Base-by-base conservation (phyloP, 2,329 filamentous ascomycete species). In the Apiospora hydei region DNA sequence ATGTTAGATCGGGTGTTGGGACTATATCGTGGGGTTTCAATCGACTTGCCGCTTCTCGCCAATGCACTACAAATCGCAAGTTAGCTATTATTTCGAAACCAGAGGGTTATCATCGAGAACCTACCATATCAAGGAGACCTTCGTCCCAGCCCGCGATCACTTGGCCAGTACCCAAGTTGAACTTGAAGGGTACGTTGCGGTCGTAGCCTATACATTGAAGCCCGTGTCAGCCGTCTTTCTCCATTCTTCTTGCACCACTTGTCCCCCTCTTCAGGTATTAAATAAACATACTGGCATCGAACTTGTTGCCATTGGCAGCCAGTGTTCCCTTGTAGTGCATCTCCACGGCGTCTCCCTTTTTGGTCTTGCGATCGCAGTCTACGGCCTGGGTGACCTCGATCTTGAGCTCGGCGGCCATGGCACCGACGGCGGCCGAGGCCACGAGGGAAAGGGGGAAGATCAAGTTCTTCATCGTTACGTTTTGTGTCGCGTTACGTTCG, bases 311-410 rank as follows among this genome's bases (percentile, higher is more conserved):
- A 75, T 91, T 89, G 69, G 85, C 85, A 74, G 90, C 88, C 44
- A 98, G 89, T 1, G 93, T 96, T 77, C 96, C 96, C 71, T 89
- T 89, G 87, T 98, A 98, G 86, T 98, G 95, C 79, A 98, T 94
- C 71, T 91, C 87, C 80, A 98, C 91, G 75, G 87, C 90, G 85
- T 98, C 95, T 76, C 94, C 94, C 74, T 88, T 89, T 79, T 88
- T 79, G 21, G 90, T 93, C 85, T 94, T 95, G 83, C 94, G 92
- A 69, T 90, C 90, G 87, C 95, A 98, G 77, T 94, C 90, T 75
- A 93, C 92, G 38, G 89, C 85, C 72, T 90, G 87, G 69, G 91
- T 93, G 76, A 94, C 90, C 76, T 97, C 91, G 81, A 98, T 93
- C 83, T 93, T 89, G 77, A 98, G 89, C 77, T 92, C 89, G 73